Base-by-base conservation (phyloP, 2,329 filamentous ascomycete genomes). In the Claviceps paspali region DNA sequence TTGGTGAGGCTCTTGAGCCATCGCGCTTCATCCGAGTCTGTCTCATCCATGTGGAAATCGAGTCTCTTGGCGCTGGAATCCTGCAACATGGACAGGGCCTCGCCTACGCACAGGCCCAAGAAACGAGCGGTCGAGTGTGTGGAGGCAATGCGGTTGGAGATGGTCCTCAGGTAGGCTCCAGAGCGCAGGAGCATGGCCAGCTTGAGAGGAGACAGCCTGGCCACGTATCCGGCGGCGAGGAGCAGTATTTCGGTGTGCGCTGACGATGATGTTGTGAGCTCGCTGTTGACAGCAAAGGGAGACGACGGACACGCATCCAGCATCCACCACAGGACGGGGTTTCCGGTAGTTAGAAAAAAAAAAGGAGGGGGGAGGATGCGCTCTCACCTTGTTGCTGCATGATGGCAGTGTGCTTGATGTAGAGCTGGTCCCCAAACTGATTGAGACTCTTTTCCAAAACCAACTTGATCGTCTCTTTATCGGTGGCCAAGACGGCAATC, bases 61-160 rank as follows among this genome's bases (percentile, higher is more conserved):
- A 98, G 76, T 38, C 68, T 75, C 40, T 79, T 79, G 7, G 79
- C 79, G 19, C 68, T 70, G 46, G 82, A 81, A 39, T 79, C 70
- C 3, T 72, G 61, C 2, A 94, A 55, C 2, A 61, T 53, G 1
- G 76, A 79, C 0, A 80, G 57, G 0, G 79, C 74, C 46, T 85
- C 85, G 4, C 84, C 91, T 23, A 94, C 76, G 2, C 82, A 67
- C 76, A 98, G 92, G 0, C 91, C 91, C 1, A 98, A 66, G 46
- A 93, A 83, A 14, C 86, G 74, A 12, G 82, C 78, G 45, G 78
- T 71, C 6, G 65, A 64, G 29, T 91, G 86, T 4, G 85, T 79
- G 12, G 85, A 73, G 10, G 76, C 75, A 6, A 98, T 72, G 18
- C 87, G 74, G 52, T 92, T 94, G 1, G 91, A 95, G 24, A 95